Evolutionary conservation across 441 rosid genomes (phyloP), one percentile per base, ranked within the genome.

Genomic region (Pelargonium cotyledonis): DNA sequence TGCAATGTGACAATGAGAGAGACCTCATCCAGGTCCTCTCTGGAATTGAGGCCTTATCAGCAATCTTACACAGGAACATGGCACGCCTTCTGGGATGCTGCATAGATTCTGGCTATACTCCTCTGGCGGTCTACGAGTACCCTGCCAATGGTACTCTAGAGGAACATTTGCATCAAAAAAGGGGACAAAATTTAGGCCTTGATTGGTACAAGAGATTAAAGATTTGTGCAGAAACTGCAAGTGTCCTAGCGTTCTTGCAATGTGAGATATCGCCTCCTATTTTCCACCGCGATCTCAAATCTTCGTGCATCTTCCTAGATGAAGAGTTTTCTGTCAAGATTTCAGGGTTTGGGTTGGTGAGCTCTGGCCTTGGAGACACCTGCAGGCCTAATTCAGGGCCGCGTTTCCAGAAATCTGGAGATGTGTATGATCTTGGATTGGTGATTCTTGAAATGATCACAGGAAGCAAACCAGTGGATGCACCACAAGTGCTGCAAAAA

Each of bases 61-160:
- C 83, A 38, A 74, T 87, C 74, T 65, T 78, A 63, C 93, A 88
- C 70, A 68, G 80, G 75, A 88, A 85, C 75, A 80, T 88, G 65
- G 93, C 98, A 0, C 77, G 86, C 26, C 64, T 86, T 55, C 72
- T 92, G 8, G 95, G 95, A 38, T 89, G 87, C 77, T 89, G 90
- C 53, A 80, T 85, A n/a, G 89, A 88, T 53, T 80, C 77, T 53
- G 82, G 81, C 73, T 73, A 82, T 70, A 74, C 74, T 8, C 86
- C 88, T 2, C 69, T 85, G 0, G 83, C 86, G 15, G 91, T 85
- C 19, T 92, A 92, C 41, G 92, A 89, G 71, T 84, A 82, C 69
- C 92, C 90, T 0, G 88, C 85, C 16, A 88, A 86, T 63, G 94
- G 95, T 23, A 81, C 82, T 12, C 73, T 91, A 51, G 82, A 74